Percentiles rank a stretch among this genome's conserved stretches.
These are phyloP conservation scores for Kazachstania africana DNA, from an alignment of 805 yeast genomes.

Conservation along the genomic window DNA sequence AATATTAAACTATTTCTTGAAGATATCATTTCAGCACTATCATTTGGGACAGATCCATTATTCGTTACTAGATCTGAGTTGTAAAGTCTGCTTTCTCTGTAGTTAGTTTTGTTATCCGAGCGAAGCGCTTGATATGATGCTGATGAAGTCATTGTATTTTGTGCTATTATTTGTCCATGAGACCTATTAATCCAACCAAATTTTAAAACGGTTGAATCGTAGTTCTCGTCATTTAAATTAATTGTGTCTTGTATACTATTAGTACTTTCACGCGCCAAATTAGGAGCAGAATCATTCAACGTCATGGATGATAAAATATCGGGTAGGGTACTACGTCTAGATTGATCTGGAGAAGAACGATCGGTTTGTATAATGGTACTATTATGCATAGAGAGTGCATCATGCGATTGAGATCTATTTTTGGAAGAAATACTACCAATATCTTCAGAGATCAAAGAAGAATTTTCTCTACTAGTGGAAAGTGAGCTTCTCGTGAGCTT, in stretches of 20 bases:
- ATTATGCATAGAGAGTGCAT: too few relatives aligned
- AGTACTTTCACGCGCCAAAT: neutral
- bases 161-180: constrained; percentile 15
- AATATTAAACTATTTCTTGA: constrained; percentile 4
- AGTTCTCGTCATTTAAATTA: constrained; percentile 21
- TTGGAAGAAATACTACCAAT: neutral
- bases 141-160: neutral
- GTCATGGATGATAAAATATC: neutral
- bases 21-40: neutral
- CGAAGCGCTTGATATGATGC: constrained; percentile 1
- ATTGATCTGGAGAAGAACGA: neutral
- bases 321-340: constrained; percentile 1
- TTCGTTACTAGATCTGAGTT: constrained; percentile 3
- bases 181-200: constrained; percentile 52
- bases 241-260: neutral
- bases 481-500: constrained; percentile 5
- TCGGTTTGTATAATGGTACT: too few relatives aligned
- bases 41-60: neutral
- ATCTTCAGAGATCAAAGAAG: neutral
- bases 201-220: constrained; percentile 33
- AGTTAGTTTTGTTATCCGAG: constrained; percentile 1
- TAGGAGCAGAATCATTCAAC: neutral
- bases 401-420: too few relatives aligned
- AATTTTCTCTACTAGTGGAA: too few relatives aligned
- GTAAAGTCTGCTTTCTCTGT: constrained; percentile 20